Base-by-base conservation (phyloP, 2,329 filamentous ascomycete genomes). In the Aspergillus tanneri region DNA sequence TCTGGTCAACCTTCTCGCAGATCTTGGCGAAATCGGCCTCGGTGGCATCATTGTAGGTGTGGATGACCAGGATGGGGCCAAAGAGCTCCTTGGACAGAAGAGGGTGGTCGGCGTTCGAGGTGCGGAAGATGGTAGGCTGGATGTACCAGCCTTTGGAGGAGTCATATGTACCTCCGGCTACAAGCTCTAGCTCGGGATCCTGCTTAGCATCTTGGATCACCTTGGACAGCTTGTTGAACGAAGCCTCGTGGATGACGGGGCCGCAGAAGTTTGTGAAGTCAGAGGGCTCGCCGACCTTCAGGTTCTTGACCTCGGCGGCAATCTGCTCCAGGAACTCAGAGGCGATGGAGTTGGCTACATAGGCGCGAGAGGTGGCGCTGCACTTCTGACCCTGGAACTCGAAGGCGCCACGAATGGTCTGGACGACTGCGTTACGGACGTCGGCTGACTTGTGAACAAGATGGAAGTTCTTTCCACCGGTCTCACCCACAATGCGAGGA, bases 361-460 rank as follows among this genome's bases (percentile, higher is more conserved):
- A 95, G 40, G 83, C 75, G 22, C 90, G 84, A 22, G 88, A 92
- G 18, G 86, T 90, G 49, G 90, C 90, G 60, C 86, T 90, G 78
- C 90, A 95, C 73, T 95, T 95, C 71, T 95, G 90, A 41, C 90
- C 90, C 68, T 93, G 88, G 76, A 85, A 95, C 70, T 95, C 90
- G 64, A 95, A 95, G 2, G 90, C 89, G 39, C 88, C 89, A 47
- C 90, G 87, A 24, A 95, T 82, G 4, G 88, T 93, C 69, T 95
- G 87, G 56, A 88, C 78, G 25, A 82, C 88, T 9, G 89, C 89
- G 63, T 92, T 93, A 52, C 83, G 75, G 41, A 93, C 72, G 59
- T 95, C 87, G 30, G 90, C 90, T 3, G 83, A 85, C 37, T 78
- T 75, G 75, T 95, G 89, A 24, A 95, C 72, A 43, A 95, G 72